These are phyloP conservation scores for Spergularia marina DNA, from an alignment of 148 eudicot genomes.

Conservation along the genomic window DNA sequence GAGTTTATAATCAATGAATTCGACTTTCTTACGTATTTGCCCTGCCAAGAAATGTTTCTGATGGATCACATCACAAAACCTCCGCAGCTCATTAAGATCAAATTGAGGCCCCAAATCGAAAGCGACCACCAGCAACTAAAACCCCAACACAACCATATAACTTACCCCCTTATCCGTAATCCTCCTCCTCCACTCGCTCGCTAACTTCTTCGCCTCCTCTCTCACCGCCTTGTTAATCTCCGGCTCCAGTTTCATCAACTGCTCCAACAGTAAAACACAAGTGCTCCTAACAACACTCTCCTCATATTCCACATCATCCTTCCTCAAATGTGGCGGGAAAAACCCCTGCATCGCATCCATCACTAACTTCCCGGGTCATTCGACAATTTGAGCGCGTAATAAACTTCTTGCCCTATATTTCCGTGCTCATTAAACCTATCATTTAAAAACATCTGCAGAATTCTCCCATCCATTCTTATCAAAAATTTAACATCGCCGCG, in stretches of 20 bases:
- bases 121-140: conserved; percentile 3
- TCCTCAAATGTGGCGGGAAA: conserved; percentile 14
- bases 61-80: conserved; percentile 1
- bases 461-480: conserved; percentile 12
- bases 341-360: conserved; percentile 18
- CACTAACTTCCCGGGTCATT: conserved; percentile 13
- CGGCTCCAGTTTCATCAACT: conserved; percentile 18
- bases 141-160: conserved; percentile 13
- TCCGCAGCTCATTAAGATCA: not conserved
- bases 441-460: conserved; percentile 11
- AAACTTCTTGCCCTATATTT: conserved; percentile 1
- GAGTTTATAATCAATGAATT: not conserved
- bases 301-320: not conserved
- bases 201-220: conserved; percentile 11
- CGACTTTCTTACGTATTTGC: not conserved
- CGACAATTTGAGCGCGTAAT: conserved; percentile 9
- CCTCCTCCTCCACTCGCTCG: conserved; percentile 5
- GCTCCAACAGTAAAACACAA: conserved; percentile 15
- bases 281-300: conserved; percentile 8
- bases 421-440: conserved; percentile 9
- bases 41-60: not conserved
- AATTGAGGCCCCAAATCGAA: not conserved
- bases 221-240: conserved; percentile 2
- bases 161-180: not conserved
- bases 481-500: conserved; percentile 8